Percentiles rank a stretch among this genome's conserved stretches.
These are phyloP conservation scores for Dimocarpus longan DNA, from an alignment of 345 rosid species.

Conservation along the genomic window DNA sequence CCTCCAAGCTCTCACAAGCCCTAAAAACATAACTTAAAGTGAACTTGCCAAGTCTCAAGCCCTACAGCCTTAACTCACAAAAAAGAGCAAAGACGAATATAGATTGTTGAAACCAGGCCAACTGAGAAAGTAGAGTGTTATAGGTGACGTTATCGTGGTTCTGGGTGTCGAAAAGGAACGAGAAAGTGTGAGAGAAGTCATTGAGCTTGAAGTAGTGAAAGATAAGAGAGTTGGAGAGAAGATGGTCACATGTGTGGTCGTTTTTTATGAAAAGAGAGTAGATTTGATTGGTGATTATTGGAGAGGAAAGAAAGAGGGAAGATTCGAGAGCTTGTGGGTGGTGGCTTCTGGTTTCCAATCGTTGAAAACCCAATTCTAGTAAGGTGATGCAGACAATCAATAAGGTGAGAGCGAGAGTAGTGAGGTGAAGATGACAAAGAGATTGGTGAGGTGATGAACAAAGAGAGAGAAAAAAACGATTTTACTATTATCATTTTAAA, in stretches of 20 bases:
- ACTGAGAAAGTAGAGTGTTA: slow-evolving; percentile 39
- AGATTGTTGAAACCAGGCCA: slow-evolving; percentile 25
- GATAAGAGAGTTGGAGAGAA: slow-evolving; percentile 36
- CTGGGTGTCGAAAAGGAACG: slow-evolving; percentile 37
- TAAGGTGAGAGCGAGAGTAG: too few species aligned
- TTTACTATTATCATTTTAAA: too few species aligned
- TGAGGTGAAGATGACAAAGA: too few species aligned
- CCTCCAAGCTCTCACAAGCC: slow-evolving; percentile 25
- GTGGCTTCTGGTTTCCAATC: neutral
- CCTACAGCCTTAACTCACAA: slow-evolving; percentile 32
- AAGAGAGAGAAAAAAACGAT: too few species aligned
- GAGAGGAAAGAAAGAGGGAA: slow-evolving; percentile 23
- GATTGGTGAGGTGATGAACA: too few species aligned
- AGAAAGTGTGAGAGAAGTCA: slow-evolving; percentile 27
- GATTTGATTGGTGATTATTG: slow-evolving; percentile 34
- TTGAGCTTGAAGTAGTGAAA: slow-evolving; percentile 34
- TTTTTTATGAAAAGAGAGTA: slow-evolving; percentile 37
- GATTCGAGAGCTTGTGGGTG: slow-evolving; percentile 31
- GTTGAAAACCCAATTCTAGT: too few species aligned
- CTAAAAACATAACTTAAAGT: slow-evolving; percentile 39
- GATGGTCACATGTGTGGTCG: slow-evolving; percentile 34
- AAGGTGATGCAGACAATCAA: too few species aligned
- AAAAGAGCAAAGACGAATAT: slow-evolving; percentile 24
- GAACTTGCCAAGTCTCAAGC: slow-evolving; percentile 38
- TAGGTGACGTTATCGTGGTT: slow-evolving; percentile 32